Base-by-base conservation (phyloP, 805 yeast species). In the Cephaloascus fragrans region DNA sequence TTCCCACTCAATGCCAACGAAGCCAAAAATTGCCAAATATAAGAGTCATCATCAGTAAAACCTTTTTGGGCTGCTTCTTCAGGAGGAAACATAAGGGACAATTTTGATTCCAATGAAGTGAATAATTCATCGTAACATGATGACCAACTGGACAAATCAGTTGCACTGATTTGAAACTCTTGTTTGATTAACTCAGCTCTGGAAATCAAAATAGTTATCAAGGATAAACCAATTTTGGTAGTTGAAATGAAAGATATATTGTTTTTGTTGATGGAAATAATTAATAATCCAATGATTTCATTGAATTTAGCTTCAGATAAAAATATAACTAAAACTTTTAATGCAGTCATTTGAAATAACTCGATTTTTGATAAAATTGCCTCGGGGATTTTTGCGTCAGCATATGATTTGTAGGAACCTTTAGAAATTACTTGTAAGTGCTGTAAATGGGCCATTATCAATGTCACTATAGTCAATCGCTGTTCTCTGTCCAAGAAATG, bases 1-100 rank as follows among this genome's bases (percentile, higher is more conserved):
- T 83, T 81, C 46, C 97, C 96, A 44, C 96, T 90, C 45, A 90
- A 67, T 0, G 97, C 90, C 44, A 90, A 71, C 12, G 96, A 83
- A 18, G 98, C 98, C 59, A 90, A 73, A 55, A 90, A 89, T 64
- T 90, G 97, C 98, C 98, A 90, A 37, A 87, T 87, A 53, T 89
- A 88, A 29, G 88, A 75, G 47, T 80, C 88, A 51, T 83, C 90
- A 39, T 66, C 65, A 32, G 57, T 56, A 32, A 62, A 67, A 37
- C 62, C 68, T 37, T 59, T 32, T 16, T 19, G 39, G 9, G 37
- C 32, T 26, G 64, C 52, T 36, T 58, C 49, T 18, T 71, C 66
- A 34, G 90, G 85, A 40, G 96, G 96, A 80, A 90, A 89, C 35
- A 89, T 75, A 15, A 77, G 67, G 1, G 82, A 69, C 41, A 90